These are phyloP conservation scores for Heterobasidion occidentale DNA, from an alignment of 1,284 basidiomycete species.

Conservation along the genomic window DNA sequence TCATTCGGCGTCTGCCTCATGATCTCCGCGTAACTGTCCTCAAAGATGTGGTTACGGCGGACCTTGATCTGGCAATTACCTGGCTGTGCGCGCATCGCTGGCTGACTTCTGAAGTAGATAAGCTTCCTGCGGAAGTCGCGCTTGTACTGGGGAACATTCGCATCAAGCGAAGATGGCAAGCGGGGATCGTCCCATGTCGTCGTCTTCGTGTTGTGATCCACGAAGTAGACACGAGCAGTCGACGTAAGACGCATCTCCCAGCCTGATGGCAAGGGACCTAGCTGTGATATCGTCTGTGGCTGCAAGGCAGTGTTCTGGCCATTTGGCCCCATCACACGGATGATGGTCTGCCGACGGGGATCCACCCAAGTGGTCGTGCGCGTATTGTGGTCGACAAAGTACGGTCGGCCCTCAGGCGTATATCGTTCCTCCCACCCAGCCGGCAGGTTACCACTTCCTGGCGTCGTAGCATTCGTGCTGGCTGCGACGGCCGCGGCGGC, in stretches of 20 bases:
- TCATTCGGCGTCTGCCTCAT: slow-evolving; percentile 94
- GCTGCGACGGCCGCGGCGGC: slow-evolving; percentile 26
- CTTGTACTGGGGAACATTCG: slow-evolving; percentile 99
- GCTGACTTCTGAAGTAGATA: slow-evolving; percentile 98
- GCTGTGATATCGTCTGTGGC: slow-evolving; percentile 78
- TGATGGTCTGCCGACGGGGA: slow-evolving; percentile 79
- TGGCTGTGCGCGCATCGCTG: slow-evolving; percentile 80
- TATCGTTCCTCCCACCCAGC: slow-evolving; percentile 98
- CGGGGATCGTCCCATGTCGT: slow-evolving; percentile 97
- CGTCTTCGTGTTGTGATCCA: slow-evolving; percentile 93
- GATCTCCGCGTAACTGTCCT: slow-evolving; percentile 94
- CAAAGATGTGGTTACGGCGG: slow-evolving; percentile 87
- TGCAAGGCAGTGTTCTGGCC: slow-evolving; percentile 68
- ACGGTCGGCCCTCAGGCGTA: slow-evolving; percentile 95
- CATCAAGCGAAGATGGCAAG: slow-evolving; percentile 74
- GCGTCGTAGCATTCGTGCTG: slow-evolving; percentile 25
- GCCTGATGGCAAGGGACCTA: slow-evolving; percentile 92
- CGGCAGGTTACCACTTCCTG: slow-evolving; percentile 73
- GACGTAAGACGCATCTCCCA: slow-evolving; percentile 97
- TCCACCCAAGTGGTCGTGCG: slow-evolving; percentile 99
- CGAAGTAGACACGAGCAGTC: slow-evolving; percentile 92
- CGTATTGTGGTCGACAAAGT: slow-evolving; percentile 96
- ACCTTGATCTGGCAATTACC: slow-evolving; percentile 98
- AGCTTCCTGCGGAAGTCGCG: slow-evolving; percentile 98
- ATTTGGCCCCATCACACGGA: slow-evolving; percentile 72